Conservation (phyloP, 768 basidiomycete species). For the Boletus sp. region DNA sequence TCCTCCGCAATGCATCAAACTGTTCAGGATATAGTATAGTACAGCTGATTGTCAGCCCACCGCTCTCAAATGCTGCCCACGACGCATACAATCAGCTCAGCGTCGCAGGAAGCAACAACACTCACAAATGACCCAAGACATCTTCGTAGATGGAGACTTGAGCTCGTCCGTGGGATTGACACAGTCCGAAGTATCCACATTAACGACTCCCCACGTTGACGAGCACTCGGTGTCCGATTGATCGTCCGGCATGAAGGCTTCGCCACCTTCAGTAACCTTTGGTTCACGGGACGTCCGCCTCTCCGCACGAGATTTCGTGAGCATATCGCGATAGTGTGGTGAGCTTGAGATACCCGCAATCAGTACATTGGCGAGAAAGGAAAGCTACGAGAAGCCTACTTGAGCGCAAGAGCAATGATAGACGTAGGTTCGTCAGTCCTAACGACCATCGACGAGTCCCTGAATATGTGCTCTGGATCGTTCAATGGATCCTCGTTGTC, state of each 20-base stretch:
- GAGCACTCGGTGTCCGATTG: conserved; percentile 75
- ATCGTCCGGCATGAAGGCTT: conserved; percentile 94
- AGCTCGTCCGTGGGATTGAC: conserved; percentile 76
- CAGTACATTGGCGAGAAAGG: background rate
- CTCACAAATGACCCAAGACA: conserved; percentile 81
- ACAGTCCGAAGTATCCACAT: conserved; percentile 66
- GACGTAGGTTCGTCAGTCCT: conserved; percentile 97
- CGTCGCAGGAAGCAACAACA: conserved; percentile 5
- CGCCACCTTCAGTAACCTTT: conserved; percentile 62
- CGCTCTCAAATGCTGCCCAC: conserved; percentile 79
- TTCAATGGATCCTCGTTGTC: conserved; percentile 66
- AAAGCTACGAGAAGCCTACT: conserved; percentile 46
- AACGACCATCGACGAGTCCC: conserved; percentile 92
- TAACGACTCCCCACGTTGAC: conserved; percentile 92
- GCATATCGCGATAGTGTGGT: conserved; percentile 77
- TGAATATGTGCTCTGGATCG: conserved; percentile 90
- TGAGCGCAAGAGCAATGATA: conserved; percentile 92
- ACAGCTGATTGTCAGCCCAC: conserved; percentile 87
- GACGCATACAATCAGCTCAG: conserved; percentile 6
- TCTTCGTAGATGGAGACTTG: conserved; percentile 70
- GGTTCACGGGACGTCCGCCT: conserved; percentile 63
- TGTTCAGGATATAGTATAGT: conserved; percentile 95
- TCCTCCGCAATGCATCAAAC: conserved; percentile 89
- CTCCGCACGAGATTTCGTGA: conserved; percentile 73
- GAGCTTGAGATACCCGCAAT: conserved; percentile 47